Evolutionary conservation across 306 rosid species (phyloP), one percentile per base, ranked within the genome.

Genomic region (Cucurbita ficifolia): DNA sequence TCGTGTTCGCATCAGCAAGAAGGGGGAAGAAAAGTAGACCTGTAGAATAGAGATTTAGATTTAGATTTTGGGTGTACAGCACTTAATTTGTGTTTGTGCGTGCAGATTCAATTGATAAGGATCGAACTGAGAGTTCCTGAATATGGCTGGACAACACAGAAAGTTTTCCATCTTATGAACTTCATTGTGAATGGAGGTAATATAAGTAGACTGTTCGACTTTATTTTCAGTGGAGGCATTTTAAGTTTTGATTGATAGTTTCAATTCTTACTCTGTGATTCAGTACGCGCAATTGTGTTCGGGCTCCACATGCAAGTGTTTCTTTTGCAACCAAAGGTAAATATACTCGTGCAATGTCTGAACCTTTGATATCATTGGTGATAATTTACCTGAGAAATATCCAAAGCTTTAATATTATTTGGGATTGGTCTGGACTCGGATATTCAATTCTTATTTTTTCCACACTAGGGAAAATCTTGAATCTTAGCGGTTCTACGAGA

Each of bases 101-200:
- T 63, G 68, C 88, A 94, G 97, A 69, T 88, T 86, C 99, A 94
- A 76, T 82, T 94, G 56, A 62, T 94, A 17, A 94, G 99, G 88
- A 94, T 94, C 77, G 91, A 94, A 81, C 48, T 90, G 48, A 87
- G 98, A 90, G 98, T 94, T 40, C 98, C 98, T 4, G 94, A 90
- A 62, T 94, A 87, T 64, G 95, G 98, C 14, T 94, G 99, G 99
- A 94, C 99, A 1, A 94, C 96, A 6, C 99, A 94, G 86, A 94
- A 94, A 74, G 87, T 94, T 73, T 94, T 94, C 63, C 99, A 94
- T 84, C 92, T 94, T 50, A 91, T 91, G 99, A 94, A 94, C 81
- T 94, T 94, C 85, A 75, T 94, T 74, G 87, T 94, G 70, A 91
- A 85, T 78, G 97, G 97, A 88, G 97, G 99, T 94, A 40, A 55